A percentile compares a stretch with the other conserved stretches of the same genome.
These are phyloP conservation scores for Aspergillus sp. DNA, from an alignment of 2,329 filamentous ascomycete genomes.

Conservation along the genomic window DNA sequence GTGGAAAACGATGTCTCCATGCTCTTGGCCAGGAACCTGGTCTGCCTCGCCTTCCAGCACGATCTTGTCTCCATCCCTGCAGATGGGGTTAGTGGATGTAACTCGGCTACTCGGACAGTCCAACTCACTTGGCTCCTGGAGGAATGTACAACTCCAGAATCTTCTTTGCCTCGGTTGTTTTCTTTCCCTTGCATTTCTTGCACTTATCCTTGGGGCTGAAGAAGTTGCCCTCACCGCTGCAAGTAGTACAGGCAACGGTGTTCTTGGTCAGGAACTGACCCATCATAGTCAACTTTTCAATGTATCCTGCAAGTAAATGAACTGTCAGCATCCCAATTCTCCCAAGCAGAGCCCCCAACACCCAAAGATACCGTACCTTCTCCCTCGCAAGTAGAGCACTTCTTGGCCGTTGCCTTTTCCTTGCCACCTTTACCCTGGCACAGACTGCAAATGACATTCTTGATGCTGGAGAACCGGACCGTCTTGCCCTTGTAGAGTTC, in stretches of 20 bases:
- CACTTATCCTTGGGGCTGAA: slow-evolving; percentile 97
- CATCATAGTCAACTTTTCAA: slow-evolving; percentile 73
- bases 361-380: slow-evolving; percentile 47
- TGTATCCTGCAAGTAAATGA: slow-evolving; percentile 47
- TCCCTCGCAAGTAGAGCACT: slow-evolving; percentile 81
- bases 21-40: slow-evolving; percentile 80
- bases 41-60: slow-evolving; percentile 90
- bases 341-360: slow-evolving; percentile 1
- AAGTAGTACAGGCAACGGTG: slow-evolving; percentile 74
- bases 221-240: slow-evolving; percentile 76
- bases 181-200: slow-evolving; percentile 96
- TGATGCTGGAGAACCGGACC: slow-evolving; percentile 91
- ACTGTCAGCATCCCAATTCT: background rate
- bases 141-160: slow-evolving; percentile 95
- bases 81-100: slow-evolving; percentile 3
- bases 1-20: slow-evolving; percentile 89
- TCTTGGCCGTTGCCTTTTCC: slow-evolving; percentile 78
- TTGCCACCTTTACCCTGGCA: slow-evolving; percentile 91
- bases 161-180: slow-evolving; percentile 83
- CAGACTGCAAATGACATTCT: slow-evolving; percentile 80
- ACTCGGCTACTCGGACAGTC: background rate
- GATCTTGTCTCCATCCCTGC: slow-evolving; percentile 76
- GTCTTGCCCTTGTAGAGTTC: slow-evolving; percentile 99
- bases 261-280: slow-evolving; percentile 82
- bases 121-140: slow-evolving; percentile 63